phyloP scores from a whole-genome alignment of 2,329 filamentous ascomycete genomes.

The Gremmenia infestans region DNA sequence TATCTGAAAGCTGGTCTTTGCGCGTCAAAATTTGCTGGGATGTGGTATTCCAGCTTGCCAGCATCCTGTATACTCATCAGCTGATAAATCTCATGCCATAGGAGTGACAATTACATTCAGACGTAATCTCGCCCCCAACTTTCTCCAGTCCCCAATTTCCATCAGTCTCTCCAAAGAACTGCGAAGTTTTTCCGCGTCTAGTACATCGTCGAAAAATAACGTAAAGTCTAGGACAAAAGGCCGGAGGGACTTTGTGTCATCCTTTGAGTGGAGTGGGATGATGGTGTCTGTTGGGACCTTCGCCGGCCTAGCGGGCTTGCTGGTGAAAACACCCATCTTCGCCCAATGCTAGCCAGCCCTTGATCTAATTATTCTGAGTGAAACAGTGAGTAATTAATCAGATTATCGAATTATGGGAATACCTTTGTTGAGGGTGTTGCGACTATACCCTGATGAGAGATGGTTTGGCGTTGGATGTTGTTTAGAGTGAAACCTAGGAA shows the following conservation, averaged over 20 bases:
- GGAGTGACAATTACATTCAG: slow-evolving; percentile 30
- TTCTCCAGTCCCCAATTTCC: slow-evolving; percentile 38
- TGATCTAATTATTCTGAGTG: too few relatives aligned
- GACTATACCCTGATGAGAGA: too few relatives aligned
- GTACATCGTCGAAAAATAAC: slow-evolving; percentile 1
- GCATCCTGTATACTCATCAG: not conserved
- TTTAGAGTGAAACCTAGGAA: too few relatives aligned
- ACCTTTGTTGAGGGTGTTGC: too few relatives aligned
- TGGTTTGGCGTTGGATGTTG: too few relatives aligned
- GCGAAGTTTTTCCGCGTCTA: not conserved
- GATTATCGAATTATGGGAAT: too few relatives aligned
- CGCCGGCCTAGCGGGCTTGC: slow-evolving; percentile 3
- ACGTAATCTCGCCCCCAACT: slow-evolving; percentile 40
- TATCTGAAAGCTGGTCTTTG: slow-evolving; percentile 38
- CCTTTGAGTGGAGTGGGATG: slow-evolving; percentile 10
- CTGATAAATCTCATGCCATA: slow-evolving; percentile 4
- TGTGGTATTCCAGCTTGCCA: slow-evolving; percentile 36
- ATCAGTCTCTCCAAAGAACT: slow-evolving; percentile 29
- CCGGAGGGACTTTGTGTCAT: slow-evolving; percentile 10
- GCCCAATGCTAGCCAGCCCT: too few relatives aligned
- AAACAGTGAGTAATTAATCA: too few relatives aligned
- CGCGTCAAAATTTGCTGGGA: slow-evolving; percentile 33
- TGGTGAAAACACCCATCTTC: not conserved
- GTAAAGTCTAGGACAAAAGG: not conserved
- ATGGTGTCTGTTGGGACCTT: slow-evolving; percentile 11